Conservation (phyloP, 2,329 filamentous ascomycete genomes). For the Aspergillus neoniger region DNA sequence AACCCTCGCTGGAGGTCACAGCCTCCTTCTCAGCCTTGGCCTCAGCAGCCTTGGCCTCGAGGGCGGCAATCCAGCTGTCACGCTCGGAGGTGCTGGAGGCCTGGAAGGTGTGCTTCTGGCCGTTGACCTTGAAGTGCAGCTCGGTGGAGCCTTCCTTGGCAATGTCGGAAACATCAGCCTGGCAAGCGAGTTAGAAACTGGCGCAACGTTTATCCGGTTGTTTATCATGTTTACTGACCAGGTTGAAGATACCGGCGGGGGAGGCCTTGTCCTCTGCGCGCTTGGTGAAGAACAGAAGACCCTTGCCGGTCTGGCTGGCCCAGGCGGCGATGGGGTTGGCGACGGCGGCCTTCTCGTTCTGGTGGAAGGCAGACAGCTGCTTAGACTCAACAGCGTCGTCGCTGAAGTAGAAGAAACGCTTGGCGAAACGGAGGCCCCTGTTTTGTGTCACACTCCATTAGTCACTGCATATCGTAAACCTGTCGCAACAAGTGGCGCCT, state of each 20-base stretch:
- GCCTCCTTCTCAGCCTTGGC: slow-evolving; percentile 77
- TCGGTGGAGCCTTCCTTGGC: slow-evolving; percentile 74
- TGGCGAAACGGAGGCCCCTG: slow-evolving; percentile 85
- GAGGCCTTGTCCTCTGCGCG: slow-evolving; percentile 76
- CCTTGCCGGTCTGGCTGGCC: slow-evolving; percentile 92
- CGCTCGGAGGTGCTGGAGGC: slow-evolving; percentile 72
- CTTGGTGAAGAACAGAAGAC: slow-evolving; percentile 89
- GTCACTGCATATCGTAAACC: neutral
- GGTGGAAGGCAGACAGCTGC: slow-evolving; percentile 74
- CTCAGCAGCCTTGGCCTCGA: slow-evolving; percentile 80
- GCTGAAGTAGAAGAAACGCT: slow-evolving; percentile 90
- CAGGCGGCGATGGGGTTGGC: slow-evolving; percentile 82
- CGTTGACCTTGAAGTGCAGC: slow-evolving; percentile 82
- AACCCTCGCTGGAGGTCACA: slow-evolving; percentile 76
- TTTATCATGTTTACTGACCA: slow-evolving; percentile 61
- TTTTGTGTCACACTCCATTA: slow-evolving; percentile 24
- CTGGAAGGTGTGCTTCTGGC: slow-evolving; percentile 94
- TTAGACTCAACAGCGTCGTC: slow-evolving; percentile 72
- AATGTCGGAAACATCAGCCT: slow-evolving; percentile 71
- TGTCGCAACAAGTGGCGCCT: slow-evolving; percentile 39
- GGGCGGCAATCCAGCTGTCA: slow-evolving; percentile 85
- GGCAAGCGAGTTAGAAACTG: slow-evolving; percentile 24
- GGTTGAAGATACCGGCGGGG: slow-evolving; percentile 78
- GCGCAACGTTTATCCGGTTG: neutral
- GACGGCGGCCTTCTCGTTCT: slow-evolving; percentile 80